Evolutionary conservation across 1,284 basidiomycete genomes (phyloP), one percentile per base, ranked within the genome.

Genomic region (Quambalaria eucalypti): DNA sequence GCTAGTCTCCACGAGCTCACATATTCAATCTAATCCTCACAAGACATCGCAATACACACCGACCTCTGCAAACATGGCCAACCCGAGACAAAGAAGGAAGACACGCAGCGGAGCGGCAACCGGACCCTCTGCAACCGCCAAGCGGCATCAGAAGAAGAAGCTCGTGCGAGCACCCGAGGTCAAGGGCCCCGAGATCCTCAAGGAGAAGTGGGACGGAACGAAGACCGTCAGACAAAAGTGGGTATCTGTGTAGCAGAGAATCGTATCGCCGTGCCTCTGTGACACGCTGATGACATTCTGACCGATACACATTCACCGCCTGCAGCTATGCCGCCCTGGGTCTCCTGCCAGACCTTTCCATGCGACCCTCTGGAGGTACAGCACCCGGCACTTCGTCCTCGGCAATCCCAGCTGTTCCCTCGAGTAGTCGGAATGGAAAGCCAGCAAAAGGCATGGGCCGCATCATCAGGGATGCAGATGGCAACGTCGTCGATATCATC

Each of bases 171-270:
- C 65, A 8, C 68, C 73, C 28, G 87, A 85, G 12, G 85, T 96
- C 58, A 83, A 85, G 56, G 91, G 88, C 0, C 88, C 90, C 1
- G 86, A 87, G 73, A 79, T 83, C 16, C 79, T 96, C 54, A 87
- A 88, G 71, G 85, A 88, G 48, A 83, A 84, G 50, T 96, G 92
- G 91, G 88, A 95, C 77, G 84, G 83, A 65, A 81, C 80, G 59
- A 90, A 89, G 79, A 98, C 92, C 6, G 85, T 93, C 26, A 82
- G 84, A 64, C 92, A 96, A 82, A 97, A 96, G 90, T 93, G 73
- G 71, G 85, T 80, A 28, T 23, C 2, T 19, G n/a, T 14, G 2
- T 8, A 53, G 21, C 10, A 5, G 16, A 47, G 19, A 44, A 46
- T 53, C 31, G 26, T 47, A 29, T 25, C 26, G 30, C n/a, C n/a